Evolutionary conservation across 2,329 filamentous ascomycete species (phyloP), one percentile per base, ranked within the genome.

Genomic region (Aspergillus melleus): DNA sequence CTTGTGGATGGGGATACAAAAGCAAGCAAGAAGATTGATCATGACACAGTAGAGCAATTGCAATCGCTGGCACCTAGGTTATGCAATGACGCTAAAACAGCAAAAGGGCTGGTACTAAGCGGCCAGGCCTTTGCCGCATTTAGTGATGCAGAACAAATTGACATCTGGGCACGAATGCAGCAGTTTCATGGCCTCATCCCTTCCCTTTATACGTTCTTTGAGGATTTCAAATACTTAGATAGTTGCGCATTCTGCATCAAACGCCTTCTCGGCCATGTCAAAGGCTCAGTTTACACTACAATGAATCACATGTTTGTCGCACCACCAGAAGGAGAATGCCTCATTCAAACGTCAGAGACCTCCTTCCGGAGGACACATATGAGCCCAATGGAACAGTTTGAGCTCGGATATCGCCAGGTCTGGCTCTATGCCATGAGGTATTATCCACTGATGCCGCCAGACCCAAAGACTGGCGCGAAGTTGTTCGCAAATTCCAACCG

Each of bases 371-470:
- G 55, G 26, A 57, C 59, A 54, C 59, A 44, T 46, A 61, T 54
- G 52, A 55, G 52, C 14, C 36, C 56, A 46, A 52, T 52, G 3
- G 62, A 66, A 52, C 50, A 53, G 22, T 49, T 63, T 12, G 57
- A 69, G 57, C 49, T 61, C 20, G 65, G 62, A 63, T 69, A 69
- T 61, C 57, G 61, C 47, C 58, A 74, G 52, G 57, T 74, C 49
- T 73, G 62, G 69, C 61, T 74, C 19, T 73, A 68, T 53, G 55
- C 67, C 2, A 74, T 74, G 63, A 59, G 67, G 36, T 52, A 73
- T 59, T 72, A 73, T 55, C 60, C 62, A 10, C n/a, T 57, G 16
- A 70, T 68, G 54, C 52, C 64, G 26, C 58, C 36, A 6, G 63
- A 64, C 51, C 57, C 29, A 44, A 65, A 65, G 55, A 65, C 47